phyloP scores from a whole-genome alignment of 768 basidiomycete species.

The Collybiopsis luxurians region DNA sequence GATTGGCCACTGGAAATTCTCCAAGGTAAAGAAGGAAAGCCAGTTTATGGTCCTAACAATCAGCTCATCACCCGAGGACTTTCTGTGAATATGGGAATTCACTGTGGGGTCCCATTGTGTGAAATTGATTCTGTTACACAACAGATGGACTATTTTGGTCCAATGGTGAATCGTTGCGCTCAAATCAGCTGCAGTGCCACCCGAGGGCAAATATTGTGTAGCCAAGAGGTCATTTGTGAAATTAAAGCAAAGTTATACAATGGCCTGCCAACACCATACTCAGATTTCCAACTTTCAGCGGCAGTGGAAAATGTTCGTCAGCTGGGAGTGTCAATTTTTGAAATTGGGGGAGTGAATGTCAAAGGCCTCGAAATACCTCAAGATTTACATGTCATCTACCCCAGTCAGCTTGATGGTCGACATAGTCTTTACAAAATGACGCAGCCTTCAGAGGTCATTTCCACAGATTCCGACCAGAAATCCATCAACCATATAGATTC shows the following conservation, averaged over 20 bases:
- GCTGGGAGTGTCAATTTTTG: slow-evolving; percentile 65
- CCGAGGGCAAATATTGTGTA: slow-evolving; percentile 94
- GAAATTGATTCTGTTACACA: slow-evolving; percentile 88
- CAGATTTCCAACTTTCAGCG: slow-evolving; percentile 50
- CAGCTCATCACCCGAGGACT: slow-evolving; percentile 80
- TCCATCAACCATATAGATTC: too few relatives aligned
- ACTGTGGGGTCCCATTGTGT: slow-evolving; percentile 86
- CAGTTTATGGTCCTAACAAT: slow-evolving; percentile 64
- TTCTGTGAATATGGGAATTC: slow-evolving; percentile 98
- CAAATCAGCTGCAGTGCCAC: slow-evolving; percentile 79
- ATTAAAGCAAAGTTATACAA: slow-evolving; percentile 62
- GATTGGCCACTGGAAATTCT: slow-evolving; percentile 93
- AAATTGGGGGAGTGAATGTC: slow-evolving; percentile 85
- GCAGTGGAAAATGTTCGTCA: slow-evolving; percentile 75
- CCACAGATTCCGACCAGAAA: too few relatives aligned
- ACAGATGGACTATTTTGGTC: slow-evolving; percentile 98
- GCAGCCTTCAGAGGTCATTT: too few relatives aligned
- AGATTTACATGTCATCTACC: slow-evolving; percentile 83
- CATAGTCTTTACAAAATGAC: slow-evolving; percentile 52
- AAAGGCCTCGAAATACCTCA: slow-evolving; percentile 95
- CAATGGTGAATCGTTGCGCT: slow-evolving; percentile 92
- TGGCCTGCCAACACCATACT: slow-evolving; percentile 59
- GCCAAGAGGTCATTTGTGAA: slow-evolving; percentile 83
- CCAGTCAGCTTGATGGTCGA: slow-evolving; percentile 67
- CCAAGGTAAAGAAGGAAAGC: slow-evolving; percentile 88